Conservation (phyloP, 2,329 filamentous ascomycete species). For the Verticillium tricorpus region DNA sequence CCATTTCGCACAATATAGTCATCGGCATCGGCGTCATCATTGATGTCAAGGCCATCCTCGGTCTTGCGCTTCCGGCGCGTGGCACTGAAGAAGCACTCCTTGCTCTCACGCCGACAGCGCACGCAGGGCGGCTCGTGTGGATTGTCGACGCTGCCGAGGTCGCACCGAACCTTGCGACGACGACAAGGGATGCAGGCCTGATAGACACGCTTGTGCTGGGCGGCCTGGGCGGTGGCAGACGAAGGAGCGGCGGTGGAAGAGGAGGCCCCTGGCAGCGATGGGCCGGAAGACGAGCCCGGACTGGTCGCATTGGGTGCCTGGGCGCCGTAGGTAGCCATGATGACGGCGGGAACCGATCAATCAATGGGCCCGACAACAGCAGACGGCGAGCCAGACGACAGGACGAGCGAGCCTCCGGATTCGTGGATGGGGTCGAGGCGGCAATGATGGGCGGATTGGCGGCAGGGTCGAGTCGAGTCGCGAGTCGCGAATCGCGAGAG, state of each 20-base stretch:
- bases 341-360: conserved; percentile 1
- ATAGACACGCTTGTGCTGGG: conserved; percentile 58
- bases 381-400: not conserved
- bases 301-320: conserved; percentile 10
- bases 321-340: conserved; percentile 20
- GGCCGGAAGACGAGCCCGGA: conserved; percentile 9
- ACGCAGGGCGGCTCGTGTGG: conserved; percentile 92
- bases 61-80: conserved; percentile 88
- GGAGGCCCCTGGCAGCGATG: not conserved
- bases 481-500: conserved; percentile 10
- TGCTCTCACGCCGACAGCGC: conserved; percentile 88
- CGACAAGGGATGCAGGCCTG: conserved; percentile 61
- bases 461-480: conserved; percentile 7
- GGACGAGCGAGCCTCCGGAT: not conserved
- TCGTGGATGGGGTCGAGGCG: not conserved
- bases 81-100: conserved; percentile 95
- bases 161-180: conserved; percentile 57
- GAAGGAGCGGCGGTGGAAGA: conserved; percentile 7
- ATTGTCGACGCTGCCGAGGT: conserved; percentile 77
- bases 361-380: not conserved
- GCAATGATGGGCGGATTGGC: conserved; percentile 9
- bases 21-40: conserved; percentile 39
- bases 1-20: conserved; percentile 72
- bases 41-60: conserved; percentile 47
- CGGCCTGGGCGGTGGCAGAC: conserved; percentile 3